Conservation (phyloP, 2,329 filamentous ascomycete species). For the Colletotrichum horii region DNA sequence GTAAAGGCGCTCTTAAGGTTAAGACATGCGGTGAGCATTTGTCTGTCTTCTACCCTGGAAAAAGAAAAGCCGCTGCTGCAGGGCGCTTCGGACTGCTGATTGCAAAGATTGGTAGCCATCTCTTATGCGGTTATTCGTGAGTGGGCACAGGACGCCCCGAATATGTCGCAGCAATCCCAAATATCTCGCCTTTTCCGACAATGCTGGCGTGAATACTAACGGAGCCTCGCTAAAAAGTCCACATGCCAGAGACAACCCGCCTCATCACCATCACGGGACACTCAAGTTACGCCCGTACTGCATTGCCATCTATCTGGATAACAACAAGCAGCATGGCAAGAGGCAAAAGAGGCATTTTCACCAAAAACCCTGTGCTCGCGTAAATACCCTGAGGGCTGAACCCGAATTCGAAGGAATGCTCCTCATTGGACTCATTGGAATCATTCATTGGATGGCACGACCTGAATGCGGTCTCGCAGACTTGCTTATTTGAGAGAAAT, state of each 20-base stretch:
- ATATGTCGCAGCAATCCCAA: neutral
- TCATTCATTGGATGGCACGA: neutral
- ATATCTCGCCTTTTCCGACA: neutral
- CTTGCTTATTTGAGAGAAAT: neutral
- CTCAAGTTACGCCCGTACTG: neutral
- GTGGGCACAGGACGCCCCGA: neutral
- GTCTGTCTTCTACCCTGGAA: neutral
- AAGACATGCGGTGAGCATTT: neutral
- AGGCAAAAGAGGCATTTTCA: neutral
- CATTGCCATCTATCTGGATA: neutral
- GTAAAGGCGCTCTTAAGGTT: slow-evolving; percentile 7
- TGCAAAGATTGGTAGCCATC: neutral
- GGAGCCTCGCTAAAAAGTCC: neutral
- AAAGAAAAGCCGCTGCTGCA: neutral
- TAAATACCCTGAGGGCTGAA: neutral
- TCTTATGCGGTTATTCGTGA: neutral
- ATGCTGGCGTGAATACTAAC: neutral
- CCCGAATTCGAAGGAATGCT: neutral
- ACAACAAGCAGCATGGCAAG: neutral
- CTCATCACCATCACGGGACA: neutral
- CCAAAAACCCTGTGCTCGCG: neutral
- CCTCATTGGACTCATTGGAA: neutral
- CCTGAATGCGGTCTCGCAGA: neutral
- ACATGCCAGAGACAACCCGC: neutral
- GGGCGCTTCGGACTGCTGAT: neutral